Percentiles rank a stretch among this genome's conserved stretches.
phyloP scores from a whole-genome alignment of 768 basidiomycete genomes.

The Dioszegia crocea region DNA sequence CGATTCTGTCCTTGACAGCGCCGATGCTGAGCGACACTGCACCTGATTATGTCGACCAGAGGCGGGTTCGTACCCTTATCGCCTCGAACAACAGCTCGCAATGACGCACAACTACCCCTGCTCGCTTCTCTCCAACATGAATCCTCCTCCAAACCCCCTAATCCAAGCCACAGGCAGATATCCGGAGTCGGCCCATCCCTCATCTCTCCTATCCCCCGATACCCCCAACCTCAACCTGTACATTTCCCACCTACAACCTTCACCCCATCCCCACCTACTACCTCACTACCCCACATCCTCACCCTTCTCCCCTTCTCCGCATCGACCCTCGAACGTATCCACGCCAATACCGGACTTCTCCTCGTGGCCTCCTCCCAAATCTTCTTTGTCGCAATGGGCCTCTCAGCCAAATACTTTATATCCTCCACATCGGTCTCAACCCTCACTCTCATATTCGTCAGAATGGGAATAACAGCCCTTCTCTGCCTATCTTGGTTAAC shows the following conservation, averaged over 20 bases:
- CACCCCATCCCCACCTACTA: neutral
- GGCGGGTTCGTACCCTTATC: neutral
- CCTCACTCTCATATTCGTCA: conserved; percentile 56
- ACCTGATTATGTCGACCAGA: neutral
- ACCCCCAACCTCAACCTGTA: conserved; percentile 3
- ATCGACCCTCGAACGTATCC: conserved; percentile 7
- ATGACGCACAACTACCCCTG: too few relatives aligned
- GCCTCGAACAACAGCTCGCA: neutral
- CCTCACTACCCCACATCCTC: conserved; percentile 5
- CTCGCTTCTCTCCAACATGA: too few relatives aligned
- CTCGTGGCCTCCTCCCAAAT: conserved; percentile 60
- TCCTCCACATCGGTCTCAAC: conserved; percentile 25
- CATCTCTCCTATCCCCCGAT: neutral
- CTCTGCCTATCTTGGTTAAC: conserved; percentile 58
- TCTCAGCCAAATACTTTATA: conserved; percentile 63
- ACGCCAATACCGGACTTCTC: conserved; percentile 59
- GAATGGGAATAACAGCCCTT: conserved; percentile 62
- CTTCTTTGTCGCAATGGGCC: conserved; percentile 60
- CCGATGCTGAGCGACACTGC: too few relatives aligned
- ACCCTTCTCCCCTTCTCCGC: conserved; percentile 1
- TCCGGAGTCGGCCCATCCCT: too few relatives aligned
- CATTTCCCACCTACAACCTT: conserved; percentile 1
- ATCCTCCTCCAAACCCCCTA: too few relatives aligned
- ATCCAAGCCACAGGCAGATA: too few relatives aligned
- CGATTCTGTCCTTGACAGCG: too few relatives aligned